Base-by-base conservation (phyloP, 495 filamentous ascomycete genomes). In the Talaromyces liani region DNA sequence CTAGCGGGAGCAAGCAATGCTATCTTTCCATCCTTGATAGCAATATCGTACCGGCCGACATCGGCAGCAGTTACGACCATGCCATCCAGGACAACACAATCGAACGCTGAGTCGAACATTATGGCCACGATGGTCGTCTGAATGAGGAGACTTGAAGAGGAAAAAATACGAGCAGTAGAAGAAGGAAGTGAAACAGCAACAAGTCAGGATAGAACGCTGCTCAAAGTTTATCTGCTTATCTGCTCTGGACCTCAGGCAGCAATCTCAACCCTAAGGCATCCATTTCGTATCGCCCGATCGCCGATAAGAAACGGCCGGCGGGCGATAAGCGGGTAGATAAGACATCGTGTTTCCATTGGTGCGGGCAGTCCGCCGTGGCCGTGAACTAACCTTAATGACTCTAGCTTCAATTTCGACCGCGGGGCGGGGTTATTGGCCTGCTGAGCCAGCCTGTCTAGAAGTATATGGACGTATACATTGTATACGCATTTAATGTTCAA, bases 11-110 rank as follows among this genome's bases (percentile, higher is more conserved):
- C 73, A 29, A 85, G 65, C 31, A 80, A 73, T 10, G 67, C 72
- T 64, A 85, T 80, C 70, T 82, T 85, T 39, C 80, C 82, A 71
- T 77, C 71, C 58, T 74, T 78, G 66, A 85, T 73, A 60, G 75
- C 82, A 64, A 86, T 79, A 67, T 86, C 82, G 29, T 78, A 72
- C 3, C 65, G 66, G 58, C 72, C 70, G 14, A 77, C 67, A 60
- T 83, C 77, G 2, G 72, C 68, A 7, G 78, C 77, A 3, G 82
- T 83, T n/a, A 79, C 79, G 1, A 80, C 76, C 3, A 79, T 56
- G 33, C 79, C 80, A 61, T 83, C 81, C 45, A 77, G 61, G 61
- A 83, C 73, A 24, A 80, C 62, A 16, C 80, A 70, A 58, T 82
- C 79, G 22, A 49, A 49, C 45, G 45, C 45, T 20, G 45, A 49